These are phyloP conservation scores for Eudorina sp. DNA, from an alignment of 139 green algal genomes.

Conservation along the genomic window DNA sequence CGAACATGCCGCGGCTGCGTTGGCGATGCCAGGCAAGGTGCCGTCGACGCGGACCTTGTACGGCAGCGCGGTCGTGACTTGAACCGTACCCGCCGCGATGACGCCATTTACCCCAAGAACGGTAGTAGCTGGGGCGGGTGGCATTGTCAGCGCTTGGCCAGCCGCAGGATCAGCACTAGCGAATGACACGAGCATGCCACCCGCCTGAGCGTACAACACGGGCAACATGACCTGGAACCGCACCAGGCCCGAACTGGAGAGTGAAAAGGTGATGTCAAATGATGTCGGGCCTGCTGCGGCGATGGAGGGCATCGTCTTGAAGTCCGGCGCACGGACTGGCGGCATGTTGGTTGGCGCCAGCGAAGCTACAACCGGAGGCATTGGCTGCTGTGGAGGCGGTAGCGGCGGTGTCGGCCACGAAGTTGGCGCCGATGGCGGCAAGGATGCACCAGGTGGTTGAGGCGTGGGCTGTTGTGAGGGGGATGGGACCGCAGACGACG, in stretches of 20 bases:
- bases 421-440: not conserved
- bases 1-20: not conserved
- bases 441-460: no score
- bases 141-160: not conserved
- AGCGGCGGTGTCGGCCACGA: not conserved
- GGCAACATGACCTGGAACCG: conserved; percentile 24
- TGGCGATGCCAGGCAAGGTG: conserved; percentile 9
- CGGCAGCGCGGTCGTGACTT: not conserved
- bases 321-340: not conserved
- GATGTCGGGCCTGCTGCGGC: not conserved
- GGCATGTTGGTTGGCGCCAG: not conserved
- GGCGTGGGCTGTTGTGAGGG: no score
- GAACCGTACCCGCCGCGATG: conserved; percentile 38
- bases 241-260: not conserved
- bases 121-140: not conserved
- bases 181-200: not conserved
- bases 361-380: not conserved
- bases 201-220: conserved; percentile 11
- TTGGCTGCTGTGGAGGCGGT: not conserved
- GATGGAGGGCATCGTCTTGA: not conserved
- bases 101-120: conserved; percentile 22
- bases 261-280: conserved; percentile 25
- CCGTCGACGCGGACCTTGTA: not conserved
- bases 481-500: no score
- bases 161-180: not conserved